Conservation (phyloP, 441 rosid species). For the Biscutella auriculata region DNA sequence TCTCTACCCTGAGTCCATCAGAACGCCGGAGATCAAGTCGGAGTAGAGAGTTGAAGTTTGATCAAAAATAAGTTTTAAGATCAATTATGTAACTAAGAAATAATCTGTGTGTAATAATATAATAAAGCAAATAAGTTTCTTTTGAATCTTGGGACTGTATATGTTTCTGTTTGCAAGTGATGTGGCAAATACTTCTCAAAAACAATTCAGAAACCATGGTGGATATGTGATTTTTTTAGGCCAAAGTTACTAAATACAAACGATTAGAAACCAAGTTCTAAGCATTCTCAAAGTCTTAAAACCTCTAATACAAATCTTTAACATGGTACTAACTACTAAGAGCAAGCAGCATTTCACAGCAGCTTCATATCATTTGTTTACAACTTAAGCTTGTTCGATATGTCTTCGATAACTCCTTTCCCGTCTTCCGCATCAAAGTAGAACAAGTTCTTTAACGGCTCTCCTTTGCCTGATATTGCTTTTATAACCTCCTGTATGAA, state of each 20-base stretch:
- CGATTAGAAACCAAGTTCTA: not conserved
- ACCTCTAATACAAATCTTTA: not conserved
- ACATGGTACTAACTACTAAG: not conserved
- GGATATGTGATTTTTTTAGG: too few relatives aligned
- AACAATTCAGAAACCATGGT: too few relatives aligned
- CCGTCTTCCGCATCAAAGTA: slow-evolving; percentile 46
- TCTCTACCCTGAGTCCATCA: slow-evolving; percentile 21
- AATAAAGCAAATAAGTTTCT: too few relatives aligned
- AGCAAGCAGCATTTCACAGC: not conserved
- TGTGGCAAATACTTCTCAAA: too few relatives aligned
- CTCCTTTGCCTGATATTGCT: slow-evolving; percentile 81
- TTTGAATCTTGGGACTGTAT: too few relatives aligned
- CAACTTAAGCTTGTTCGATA: slow-evolving; percentile 25
- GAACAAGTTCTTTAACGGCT: slow-evolving; percentile 66
- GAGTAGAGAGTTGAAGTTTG: slow-evolving; percentile 18
- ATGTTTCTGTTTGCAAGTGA: too few relatives aligned
- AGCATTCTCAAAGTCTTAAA: not conserved
- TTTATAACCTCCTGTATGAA: slow-evolving; percentile 67
- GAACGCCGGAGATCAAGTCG: slow-evolving; percentile 19
- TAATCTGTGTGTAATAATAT: not conserved
- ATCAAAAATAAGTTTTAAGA: not conserved
- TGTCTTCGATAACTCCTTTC: slow-evolving; percentile 61
- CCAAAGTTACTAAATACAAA: not conserved
- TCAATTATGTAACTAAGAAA: not conserved
- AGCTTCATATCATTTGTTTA: not conserved